Base-by-base conservation (phyloP, 176 grass and related monocot species). In the Lolium perenne region DNA sequence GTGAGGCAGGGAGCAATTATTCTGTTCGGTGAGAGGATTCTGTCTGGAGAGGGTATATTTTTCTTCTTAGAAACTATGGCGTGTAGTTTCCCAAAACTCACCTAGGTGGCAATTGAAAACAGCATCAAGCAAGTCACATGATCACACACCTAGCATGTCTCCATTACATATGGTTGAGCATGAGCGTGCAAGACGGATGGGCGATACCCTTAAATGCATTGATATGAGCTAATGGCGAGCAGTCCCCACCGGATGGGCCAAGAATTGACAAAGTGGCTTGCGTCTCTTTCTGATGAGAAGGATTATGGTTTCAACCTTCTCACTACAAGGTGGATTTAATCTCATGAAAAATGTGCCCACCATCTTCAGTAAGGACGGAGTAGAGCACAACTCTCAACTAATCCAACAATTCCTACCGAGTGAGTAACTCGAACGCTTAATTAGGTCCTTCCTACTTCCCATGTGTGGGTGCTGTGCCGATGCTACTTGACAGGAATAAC, bases 341-440 rank as follows among this genome's bases (percentile, higher is more conserved):
- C 73, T 14, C 80, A 58, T 41, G 84, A 65, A 79, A 83, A 59
- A 68, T 7, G 58, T 79, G 64, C 7, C 1, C 85, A 80, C 13
- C 18, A 41, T 72, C 25, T 40, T 8, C 60, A 48, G 8, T 32
- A 13, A 25, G 77, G 13, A 40, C 25, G 17, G 48, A 81, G 35
- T 82, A 72, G 72, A 46, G 4, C 58, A 67, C 51, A 80, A 61
- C 68, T 40, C 41, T 74, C 85, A 80, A 59, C 85, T 18, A 87
- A 79, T 10, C 41, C 6, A 87, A 43, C 89, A 60, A 65, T 38
- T 26, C 40, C 45, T 32, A 45, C 72, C 1, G 17, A 73, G 59
- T 47, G 17, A 73, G 59, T 47, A 71, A 64, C 26, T 64, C 46
- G 13, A 23, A 17, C 26, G 25, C 5, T 81, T 29, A 7, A 61